Evolutionary conservation across 768 basidiomycete genomes (phyloP).

Genomic region (Mrakia gelida): DNA sequence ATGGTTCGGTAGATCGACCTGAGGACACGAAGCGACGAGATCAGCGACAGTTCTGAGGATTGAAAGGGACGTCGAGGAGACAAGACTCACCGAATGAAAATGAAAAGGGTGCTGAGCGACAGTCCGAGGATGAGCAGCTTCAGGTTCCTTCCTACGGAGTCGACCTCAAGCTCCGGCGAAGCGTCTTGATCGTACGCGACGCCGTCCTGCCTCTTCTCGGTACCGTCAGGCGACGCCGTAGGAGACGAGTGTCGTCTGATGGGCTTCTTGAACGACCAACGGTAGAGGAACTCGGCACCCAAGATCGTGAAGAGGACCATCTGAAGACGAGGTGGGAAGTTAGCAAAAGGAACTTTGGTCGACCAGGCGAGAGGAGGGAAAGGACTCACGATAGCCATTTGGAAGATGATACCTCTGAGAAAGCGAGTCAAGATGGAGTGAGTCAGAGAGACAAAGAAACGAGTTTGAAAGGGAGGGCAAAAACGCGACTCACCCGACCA

Average conservation of each 20-base stretch:
- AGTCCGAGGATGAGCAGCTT: slow-evolving; percentile 45
- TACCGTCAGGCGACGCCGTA: neutral
- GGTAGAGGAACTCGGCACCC: slow-evolving; percentile 23
- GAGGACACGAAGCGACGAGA: too few relatives aligned
- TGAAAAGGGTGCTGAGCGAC: slow-evolving; percentile 46
- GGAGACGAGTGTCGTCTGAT: neutral
- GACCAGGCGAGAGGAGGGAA: too few relatives aligned
- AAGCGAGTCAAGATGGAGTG: too few relatives aligned
- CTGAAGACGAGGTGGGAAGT: too few relatives aligned
- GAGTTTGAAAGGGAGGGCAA: neutral
- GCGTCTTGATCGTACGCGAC: neutral
- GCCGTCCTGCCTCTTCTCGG: neutral
- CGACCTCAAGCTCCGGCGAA: neutral
- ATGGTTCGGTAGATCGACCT: slow-evolving; percentile 50
- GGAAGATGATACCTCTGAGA: slow-evolving; percentile 15
- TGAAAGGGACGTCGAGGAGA: neutral
- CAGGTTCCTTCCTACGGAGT: neutral
- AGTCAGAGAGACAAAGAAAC: neutral
- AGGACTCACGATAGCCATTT: slow-evolving; percentile 12
- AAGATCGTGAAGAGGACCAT: slow-evolving; percentile 18
- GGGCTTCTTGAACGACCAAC: slow-evolving; percentile 11
- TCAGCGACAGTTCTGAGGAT: neutral
- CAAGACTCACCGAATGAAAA: slow-evolving; percentile 53
- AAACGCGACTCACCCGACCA: slow-evolving; percentile 2
- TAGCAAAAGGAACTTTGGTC: too few relatives aligned